Conservation (phyloP, 805 yeast genomes). For the Metschnikowia santaceciliae region DNA sequence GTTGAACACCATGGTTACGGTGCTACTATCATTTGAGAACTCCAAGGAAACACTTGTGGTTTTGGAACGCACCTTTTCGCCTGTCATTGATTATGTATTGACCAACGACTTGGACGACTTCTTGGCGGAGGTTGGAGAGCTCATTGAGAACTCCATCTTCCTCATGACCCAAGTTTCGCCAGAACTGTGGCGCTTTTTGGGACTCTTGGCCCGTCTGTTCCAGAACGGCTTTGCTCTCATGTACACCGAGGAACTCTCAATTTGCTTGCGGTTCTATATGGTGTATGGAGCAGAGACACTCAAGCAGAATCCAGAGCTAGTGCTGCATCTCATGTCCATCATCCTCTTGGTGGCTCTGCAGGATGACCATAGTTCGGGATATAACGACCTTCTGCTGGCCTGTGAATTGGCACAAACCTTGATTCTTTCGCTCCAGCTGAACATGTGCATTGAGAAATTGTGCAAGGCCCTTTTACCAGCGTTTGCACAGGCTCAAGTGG, state of each 20-base stretch:
- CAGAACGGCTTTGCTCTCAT: conserved; percentile 51
- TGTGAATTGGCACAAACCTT: conserved; percentile 64
- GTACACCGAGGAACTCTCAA: conserved; percentile 71
- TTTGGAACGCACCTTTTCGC: conserved; percentile 64
- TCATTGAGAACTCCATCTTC: conserved; percentile 49
- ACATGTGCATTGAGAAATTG: conserved; percentile 43
- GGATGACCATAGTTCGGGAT: conserved; percentile 44
- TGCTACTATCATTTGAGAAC: conserved; percentile 77
- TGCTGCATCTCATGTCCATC: conserved; percentile 48
- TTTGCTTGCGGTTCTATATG: conserved; percentile 71
- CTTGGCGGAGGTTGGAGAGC: conserved; percentile 70
- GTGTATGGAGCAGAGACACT: conserved; percentile 46
- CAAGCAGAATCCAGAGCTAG: conserved; percentile 38
- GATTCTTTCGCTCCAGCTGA: conserved; percentile 54
- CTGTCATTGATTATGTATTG: conserved; percentile 66
- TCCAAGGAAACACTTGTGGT: conserved; percentile 60
- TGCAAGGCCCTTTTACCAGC: conserved; percentile 42
- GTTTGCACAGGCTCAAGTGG: conserved; percentile 24
- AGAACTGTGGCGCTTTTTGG: conserved; percentile 70
- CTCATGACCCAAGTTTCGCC: conserved; percentile 45
- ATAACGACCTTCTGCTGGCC: conserved; percentile 53
- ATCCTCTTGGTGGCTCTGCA: conserved; percentile 40
- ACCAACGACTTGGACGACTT: conserved; percentile 66
- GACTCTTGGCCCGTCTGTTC: conserved; percentile 35
- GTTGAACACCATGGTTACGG: conserved; percentile 76